Percentiles rank a stretch among this genome's conserved stretches.
phyloP scores from a whole-genome alignment of 2,329 filamentous ascomycete species.

The Penicillium verrucosum region DNA sequence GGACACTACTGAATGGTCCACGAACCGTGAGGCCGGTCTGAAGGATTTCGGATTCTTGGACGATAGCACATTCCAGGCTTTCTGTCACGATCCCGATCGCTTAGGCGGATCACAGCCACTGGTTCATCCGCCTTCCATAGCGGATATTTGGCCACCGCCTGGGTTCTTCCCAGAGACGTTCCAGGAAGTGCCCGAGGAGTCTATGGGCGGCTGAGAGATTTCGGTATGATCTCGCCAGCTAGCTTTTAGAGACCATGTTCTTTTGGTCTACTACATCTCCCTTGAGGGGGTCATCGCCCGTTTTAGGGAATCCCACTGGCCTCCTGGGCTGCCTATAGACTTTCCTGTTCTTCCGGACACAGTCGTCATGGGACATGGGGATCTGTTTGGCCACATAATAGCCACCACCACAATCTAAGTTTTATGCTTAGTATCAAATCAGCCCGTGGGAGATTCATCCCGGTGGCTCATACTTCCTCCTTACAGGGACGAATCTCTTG shows the following conservation, averaged over 20 bases:
- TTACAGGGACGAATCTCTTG: background rate
- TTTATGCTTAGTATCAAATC: background rate
- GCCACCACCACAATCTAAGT: background rate
- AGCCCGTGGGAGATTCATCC: background rate
- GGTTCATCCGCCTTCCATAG: conserved; percentile 39
- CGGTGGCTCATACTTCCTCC: background rate
- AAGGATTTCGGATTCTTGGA: conserved; percentile 47
- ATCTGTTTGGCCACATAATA: background rate
- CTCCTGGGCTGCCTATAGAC: background rate
- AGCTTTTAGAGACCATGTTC: background rate
- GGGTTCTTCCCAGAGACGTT: conserved; percentile 44
- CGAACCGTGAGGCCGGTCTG: conserved; percentile 40
- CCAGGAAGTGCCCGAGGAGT: conserved; percentile 23
- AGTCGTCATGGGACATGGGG: background rate
- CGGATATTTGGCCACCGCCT: conserved; percentile 44
- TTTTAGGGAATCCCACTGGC: background rate
- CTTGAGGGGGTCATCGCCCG: background rate
- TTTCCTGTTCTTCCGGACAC: background rate
- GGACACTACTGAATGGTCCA: conserved; percentile 45
- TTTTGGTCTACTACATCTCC: background rate
- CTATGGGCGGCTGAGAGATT: background rate
- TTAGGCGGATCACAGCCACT: conserved; percentile 36
- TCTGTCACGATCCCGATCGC: conserved; percentile 46
- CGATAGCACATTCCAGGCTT: conserved; percentile 44
- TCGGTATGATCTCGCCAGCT: background rate